Base-by-base conservation (phyloP, 176 grass and related monocot species). In the Oryza brachyantha region DNA sequence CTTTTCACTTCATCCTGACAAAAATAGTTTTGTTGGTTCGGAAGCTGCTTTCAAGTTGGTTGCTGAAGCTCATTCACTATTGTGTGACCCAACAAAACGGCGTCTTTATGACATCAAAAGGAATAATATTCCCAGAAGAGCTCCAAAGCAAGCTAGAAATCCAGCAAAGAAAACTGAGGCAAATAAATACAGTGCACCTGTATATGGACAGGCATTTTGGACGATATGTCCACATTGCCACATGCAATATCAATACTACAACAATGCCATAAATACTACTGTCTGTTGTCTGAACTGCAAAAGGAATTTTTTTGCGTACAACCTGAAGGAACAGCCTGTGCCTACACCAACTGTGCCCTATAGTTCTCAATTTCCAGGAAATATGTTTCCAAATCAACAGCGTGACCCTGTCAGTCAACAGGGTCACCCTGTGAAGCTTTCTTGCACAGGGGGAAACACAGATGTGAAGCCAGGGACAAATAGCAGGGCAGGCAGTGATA, bases 1-100 rank as follows among this genome's bases (percentile, higher is more conserved):
- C 24, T 71, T 98, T 79, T 89, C 89, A 79, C 90, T 98, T 83
- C 95, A 98, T 84, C 89, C 95, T 46, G 95, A 98, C 79, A 98
- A 98, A 79, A 98, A 94, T 76, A 76, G 81, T 79, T 90, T 90
- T 73, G 83, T 58, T 69, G 95, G 96, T 66, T 90, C 96, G 66
- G 96, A 98, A 72, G 85, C 87, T 73, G 95, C 95, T 40, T 98
- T 98, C 73, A 98, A 98, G 66, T 86, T 98, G 75, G 76, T 98
- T 85, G 77, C 72, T 5, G 95, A 98, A 84, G 95, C 95, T 62
- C 41, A 94, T 70, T 64, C 83, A 55, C 71, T 79, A 75, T 64
- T 98, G 29, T 98, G 83, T 63, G 95, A 98, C 52, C 64, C 16
- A 76, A 64, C 61, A 14, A 94, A 80, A 63, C 87, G 92, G 27